Evolutionary conservation across 106 monocot genomes (phyloP).

Genomic region (Acanthochlamys bracteata): DNA sequence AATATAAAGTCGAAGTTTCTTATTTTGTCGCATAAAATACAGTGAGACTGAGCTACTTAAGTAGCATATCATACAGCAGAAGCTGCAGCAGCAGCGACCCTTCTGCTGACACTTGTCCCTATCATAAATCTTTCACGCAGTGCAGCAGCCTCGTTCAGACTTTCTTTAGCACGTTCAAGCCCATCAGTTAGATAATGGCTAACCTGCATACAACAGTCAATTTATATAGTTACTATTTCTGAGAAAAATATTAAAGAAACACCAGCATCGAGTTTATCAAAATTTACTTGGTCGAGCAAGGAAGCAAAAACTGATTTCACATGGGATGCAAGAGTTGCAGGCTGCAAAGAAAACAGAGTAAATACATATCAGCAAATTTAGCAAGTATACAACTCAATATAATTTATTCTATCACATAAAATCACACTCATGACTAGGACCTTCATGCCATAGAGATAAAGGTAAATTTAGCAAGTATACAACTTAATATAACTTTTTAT

Average conservation of each 20-base stretch:
- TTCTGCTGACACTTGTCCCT: conserved; percentile 85
- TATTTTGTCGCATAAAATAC: not conserved
- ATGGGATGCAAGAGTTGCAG: conserved; percentile 65
- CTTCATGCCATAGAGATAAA: too few relatives aligned
- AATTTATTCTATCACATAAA: too few relatives aligned
- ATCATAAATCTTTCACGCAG: conserved; percentile 86
- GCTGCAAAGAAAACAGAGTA: conserved; percentile 29
- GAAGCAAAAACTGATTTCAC: conserved; percentile 84
- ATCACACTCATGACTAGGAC: too few relatives aligned
- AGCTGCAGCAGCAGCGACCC: conserved; percentile 95
- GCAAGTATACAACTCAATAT: too few relatives aligned
- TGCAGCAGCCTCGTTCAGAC: conserved; percentile 92
- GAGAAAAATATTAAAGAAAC: not conserved
- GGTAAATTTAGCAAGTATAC: too few relatives aligned
- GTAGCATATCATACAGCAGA: conserved; percentile 58
- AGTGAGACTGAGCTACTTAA: not conserved
- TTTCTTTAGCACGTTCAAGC: conserved; percentile 80
- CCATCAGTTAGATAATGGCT: conserved; percentile 98
- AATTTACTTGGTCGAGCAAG: conserved; percentile 98
- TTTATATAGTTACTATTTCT: not conserved
- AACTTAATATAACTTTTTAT: too few relatives aligned
- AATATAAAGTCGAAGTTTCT: not conserved
- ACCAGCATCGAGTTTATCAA: not conserved
- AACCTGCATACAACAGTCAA: conserved; percentile 30
- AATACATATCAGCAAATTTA: not conserved